A percentile compares a stretch with the other conserved stretches of the same genome.
These are phyloP conservation scores for Plasmodium cynomolgi DNA, from an alignment of 169 alveolate genomes.

Conservation along the genomic window DNA sequence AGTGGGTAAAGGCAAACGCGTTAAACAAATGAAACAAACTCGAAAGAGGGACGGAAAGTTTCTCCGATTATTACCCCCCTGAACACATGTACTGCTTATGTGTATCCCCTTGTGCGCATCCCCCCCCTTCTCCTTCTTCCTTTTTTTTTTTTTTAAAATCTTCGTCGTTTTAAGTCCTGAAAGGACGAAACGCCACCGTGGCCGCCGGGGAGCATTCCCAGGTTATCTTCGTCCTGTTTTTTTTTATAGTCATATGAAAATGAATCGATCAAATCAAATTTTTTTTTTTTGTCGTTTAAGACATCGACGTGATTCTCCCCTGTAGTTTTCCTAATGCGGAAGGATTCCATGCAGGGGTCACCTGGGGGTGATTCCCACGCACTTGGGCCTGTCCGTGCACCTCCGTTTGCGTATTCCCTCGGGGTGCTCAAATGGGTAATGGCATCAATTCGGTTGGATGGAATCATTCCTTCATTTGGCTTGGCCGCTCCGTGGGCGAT, in stretches of 20 bases:
- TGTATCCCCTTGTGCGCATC: not conserved
- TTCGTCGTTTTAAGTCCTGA: constrained; percentile 58
- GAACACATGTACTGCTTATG: not conserved
- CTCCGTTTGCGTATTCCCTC: not conserved
- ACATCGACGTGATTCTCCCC: not conserved
- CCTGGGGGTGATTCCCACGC: not conserved
- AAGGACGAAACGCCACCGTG: constrained; percentile 5
- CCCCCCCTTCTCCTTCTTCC: not conserved
- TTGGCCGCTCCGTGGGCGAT: not conserved
- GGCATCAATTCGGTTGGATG: not conserved
- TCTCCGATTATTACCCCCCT: not conserved
- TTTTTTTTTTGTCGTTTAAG: constrained; percentile 57
- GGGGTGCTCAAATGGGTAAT: not conserved
- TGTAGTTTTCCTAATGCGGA: not conserved
- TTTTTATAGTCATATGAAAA: constrained; percentile 48
- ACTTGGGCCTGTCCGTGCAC: not conserved
- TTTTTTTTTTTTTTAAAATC: constrained; percentile 7
- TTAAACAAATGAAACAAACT: not conserved
- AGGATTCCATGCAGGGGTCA: not conserved
- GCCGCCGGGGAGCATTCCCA: not conserved
- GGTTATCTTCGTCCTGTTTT: constrained; percentile 10
- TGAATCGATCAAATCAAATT: constrained; percentile 50
- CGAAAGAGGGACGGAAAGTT: not conserved
- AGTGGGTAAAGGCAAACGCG: not conserved
- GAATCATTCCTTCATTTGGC: not conserved